phyloP scores from a whole-genome alignment of 2,329 filamentous ascomycete species.

The Cladophialophora carrionii region DNA sequence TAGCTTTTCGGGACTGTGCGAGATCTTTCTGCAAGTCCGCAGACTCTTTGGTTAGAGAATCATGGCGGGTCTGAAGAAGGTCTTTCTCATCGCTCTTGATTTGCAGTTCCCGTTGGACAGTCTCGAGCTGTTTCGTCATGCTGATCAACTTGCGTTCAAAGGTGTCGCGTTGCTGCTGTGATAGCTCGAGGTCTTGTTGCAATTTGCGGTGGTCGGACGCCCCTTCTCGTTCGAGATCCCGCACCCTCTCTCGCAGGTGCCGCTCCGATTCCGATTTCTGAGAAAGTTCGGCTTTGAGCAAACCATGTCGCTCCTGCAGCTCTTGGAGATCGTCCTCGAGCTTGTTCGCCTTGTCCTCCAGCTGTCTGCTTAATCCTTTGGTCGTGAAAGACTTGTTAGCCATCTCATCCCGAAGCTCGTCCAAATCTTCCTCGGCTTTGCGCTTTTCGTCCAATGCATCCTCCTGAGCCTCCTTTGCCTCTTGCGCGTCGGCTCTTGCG shows the following conservation, averaged over 20 bases:
- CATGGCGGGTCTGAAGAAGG: constrained; percentile 69
- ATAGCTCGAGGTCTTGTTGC: constrained; percentile 51
- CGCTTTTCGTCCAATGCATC: constrained; percentile 58
- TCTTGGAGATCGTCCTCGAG: constrained; percentile 68
- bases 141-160: constrained; percentile 51
- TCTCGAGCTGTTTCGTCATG: constrained; percentile 52
- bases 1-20: constrained; percentile 48
- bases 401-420: constrained; percentile 72
- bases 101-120: constrained; percentile 63
- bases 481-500: constrained; percentile 44
- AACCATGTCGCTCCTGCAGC: constrained; percentile 52
- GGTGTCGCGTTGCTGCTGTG: constrained; percentile 50
- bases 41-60: constrained; percentile 68
- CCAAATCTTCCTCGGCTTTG: constrained; percentile 58
- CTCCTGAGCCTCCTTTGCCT: constrained; percentile 51
- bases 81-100: constrained; percentile 66
- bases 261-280: constrained; percentile 49
- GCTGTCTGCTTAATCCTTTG: constrained; percentile 72
- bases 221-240: constrained; percentile 47
- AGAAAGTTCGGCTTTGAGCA: constrained; percentile 50
- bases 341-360: constrained; percentile 70
- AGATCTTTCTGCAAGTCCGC: constrained; percentile 68
- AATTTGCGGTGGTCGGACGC: constrained; percentile 45
- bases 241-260: constrained; percentile 49
- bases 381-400: constrained; percentile 77